These are phyloP conservation scores for Zasmidium citrigriseum DNA, from an alignment of 2,329 filamentous ascomycete genomes.

Conservation along the genomic window DNA sequence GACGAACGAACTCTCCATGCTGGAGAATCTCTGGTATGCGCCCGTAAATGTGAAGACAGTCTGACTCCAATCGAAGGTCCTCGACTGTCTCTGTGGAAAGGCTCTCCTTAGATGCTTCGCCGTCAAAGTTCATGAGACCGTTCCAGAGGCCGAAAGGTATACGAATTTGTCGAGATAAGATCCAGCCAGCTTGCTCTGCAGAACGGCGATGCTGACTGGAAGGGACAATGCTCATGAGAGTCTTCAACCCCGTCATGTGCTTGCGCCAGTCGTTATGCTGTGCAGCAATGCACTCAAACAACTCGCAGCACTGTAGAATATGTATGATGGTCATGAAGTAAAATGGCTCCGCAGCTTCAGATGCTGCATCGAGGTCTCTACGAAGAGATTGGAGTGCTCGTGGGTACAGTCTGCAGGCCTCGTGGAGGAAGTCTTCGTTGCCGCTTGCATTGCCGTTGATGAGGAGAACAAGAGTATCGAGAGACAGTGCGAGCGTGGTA, in stretches of 20 bases:
- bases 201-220: background rate
- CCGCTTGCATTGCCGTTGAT: background rate
- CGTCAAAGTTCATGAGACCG: background rate
- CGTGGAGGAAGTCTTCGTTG: background rate
- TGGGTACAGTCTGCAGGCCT: background rate
- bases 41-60: background rate
- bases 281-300: background rate
- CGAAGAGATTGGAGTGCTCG: background rate
- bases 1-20: constrained; percentile 2
- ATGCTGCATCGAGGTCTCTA: background rate
- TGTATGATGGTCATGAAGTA: background rate
- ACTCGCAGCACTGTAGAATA: background rate
- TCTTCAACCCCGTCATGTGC: background rate
- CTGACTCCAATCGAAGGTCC: background rate
- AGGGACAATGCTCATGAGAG: background rate
- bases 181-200: background rate
- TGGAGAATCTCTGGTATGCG: constrained; percentile 5
- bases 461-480: background rate
- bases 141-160: background rate
- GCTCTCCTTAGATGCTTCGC: background rate
- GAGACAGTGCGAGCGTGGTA: background rate
- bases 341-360: background rate
- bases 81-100: background rate
- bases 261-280: background rate
- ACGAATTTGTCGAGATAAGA: background rate